These are phyloP conservation scores for Fusarium kyushuense DNA, from an alignment of 2,329 filamentous ascomycete species.

Conservation along the genomic window DNA sequence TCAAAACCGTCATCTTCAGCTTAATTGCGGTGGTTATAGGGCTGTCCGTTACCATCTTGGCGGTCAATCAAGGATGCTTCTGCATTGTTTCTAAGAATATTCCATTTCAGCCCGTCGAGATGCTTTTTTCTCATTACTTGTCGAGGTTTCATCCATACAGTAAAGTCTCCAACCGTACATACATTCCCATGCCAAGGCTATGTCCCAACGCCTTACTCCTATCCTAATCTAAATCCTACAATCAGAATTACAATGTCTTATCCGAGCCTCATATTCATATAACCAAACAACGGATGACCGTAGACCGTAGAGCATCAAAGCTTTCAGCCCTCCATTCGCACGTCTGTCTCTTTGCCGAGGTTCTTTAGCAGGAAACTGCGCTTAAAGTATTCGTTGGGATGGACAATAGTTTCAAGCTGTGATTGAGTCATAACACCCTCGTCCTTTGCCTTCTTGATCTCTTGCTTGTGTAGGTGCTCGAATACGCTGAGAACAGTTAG, in stretches of 20 bases:
- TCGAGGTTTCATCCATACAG: background rate
- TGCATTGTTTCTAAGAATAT: constrained; percentile 33
- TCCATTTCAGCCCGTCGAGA: constrained; percentile 19
- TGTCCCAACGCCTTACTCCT: constrained; percentile 43
- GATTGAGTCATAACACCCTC: constrained; percentile 76
- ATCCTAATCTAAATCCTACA: constrained; percentile 23
- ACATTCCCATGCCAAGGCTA: constrained; percentile 9
- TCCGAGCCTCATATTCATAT: constrained; percentile 39
- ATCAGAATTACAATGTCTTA: constrained; percentile 25
- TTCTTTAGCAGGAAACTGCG: constrained; percentile 91
- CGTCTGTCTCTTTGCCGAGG: constrained; percentile 68
- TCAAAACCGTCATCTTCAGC: constrained; percentile 15
- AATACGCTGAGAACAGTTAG: constrained; percentile 73
- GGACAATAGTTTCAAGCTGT: constrained; percentile 93
- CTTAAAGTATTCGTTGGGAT: constrained; percentile 99
- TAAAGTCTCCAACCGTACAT: constrained; percentile 9
- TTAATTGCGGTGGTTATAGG: constrained; percentile 8
- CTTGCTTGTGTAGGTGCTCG: constrained; percentile 83
- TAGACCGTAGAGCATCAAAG: background rate
- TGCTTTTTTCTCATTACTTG: constrained; percentile 8
- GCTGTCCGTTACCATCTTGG: constrained; percentile 8
- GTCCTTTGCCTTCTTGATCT: constrained; percentile 82
- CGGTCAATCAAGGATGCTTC: constrained; percentile 18
- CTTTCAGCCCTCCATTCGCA: constrained; percentile 67
- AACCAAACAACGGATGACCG: constrained; percentile 10